These are phyloP conservation scores for Diaporthe ampelina DNA, from an alignment of 2,329 filamentous ascomycete species.

Conservation along the genomic window DNA sequence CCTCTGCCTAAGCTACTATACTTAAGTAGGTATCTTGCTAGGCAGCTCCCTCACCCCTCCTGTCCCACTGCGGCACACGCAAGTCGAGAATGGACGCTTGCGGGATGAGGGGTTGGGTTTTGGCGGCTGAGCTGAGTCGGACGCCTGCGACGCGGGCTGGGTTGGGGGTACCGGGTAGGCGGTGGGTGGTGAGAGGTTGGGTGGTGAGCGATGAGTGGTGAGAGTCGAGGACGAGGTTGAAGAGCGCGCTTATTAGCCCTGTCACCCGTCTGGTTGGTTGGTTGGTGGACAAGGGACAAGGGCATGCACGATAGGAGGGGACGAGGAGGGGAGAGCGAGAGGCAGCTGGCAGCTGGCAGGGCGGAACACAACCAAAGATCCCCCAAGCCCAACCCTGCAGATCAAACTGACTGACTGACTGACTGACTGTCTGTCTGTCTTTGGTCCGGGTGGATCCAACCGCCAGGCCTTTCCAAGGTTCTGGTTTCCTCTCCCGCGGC, in stretches of 20 bases:
- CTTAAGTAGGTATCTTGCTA: background rate
- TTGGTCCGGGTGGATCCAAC: constrained; percentile 28
- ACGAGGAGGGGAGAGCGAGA: background rate
- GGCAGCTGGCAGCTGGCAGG: constrained; percentile 12
- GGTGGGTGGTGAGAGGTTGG: background rate
- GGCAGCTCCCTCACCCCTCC: no score
- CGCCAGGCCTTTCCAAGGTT: constrained; percentile 25
- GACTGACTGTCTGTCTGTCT: background rate
- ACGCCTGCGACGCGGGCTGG: background rate
- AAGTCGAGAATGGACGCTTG: no score
- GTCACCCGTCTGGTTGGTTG: background rate
- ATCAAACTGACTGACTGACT: constrained; percentile 19
- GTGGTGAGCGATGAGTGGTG: background rate
- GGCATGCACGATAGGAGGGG: background rate
- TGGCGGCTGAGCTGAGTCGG: constrained; percentile 11
- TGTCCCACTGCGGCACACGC: no score
- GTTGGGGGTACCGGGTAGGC: background rate
- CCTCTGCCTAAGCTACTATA: background rate
- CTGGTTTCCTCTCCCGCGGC: constrained; percentile 11
- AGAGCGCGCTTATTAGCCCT: constrained; percentile 22
- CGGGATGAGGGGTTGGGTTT: background rate
- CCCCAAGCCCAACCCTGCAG: constrained; percentile 34
- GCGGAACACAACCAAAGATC: constrained; percentile 21
- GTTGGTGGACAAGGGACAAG: background rate
- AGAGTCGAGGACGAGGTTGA: background rate